These are phyloP conservation scores for Xylaria sp. DNA, from an alignment of 2,329 filamentous ascomycete species.

Conservation along the genomic window DNA sequence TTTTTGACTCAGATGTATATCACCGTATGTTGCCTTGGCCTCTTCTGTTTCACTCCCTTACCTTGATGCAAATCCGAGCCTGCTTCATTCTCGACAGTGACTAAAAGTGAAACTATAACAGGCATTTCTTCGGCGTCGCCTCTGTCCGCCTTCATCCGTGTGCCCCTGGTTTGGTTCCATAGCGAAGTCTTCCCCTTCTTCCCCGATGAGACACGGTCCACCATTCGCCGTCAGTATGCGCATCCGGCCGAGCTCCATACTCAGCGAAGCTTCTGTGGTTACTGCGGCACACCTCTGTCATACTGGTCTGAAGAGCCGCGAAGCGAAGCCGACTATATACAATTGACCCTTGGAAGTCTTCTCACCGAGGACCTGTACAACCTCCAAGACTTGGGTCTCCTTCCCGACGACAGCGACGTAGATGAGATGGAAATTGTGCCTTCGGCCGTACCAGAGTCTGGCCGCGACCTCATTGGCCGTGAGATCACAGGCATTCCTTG, in stretches of 20 bases:
- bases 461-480: constrained; percentile 54
- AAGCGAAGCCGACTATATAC: constrained; percentile 80
- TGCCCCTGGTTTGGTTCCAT: constrained; percentile 84
- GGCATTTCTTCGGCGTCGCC: constrained; percentile 77
- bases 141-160: constrained; percentile 82
- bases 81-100: constrained; percentile 15
- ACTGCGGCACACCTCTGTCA: constrained; percentile 86
- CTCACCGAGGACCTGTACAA: constrained; percentile 75
- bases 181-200: constrained; percentile 80
- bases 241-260: constrained; percentile 66
- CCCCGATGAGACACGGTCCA: constrained; percentile 77
- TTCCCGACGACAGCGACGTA: constrained; percentile 61
- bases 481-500: constrained; percentile 81
- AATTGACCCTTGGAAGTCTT: constrained; percentile 83
- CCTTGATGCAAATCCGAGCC: background rate
- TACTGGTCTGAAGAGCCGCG: constrained; percentile 82
- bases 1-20: constrained; percentile 76
- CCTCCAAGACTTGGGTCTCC: constrained; percentile 79
- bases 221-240: constrained; percentile 75
- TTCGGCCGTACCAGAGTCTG: constrained; percentile 49
- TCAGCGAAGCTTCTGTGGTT: constrained; percentile 87
- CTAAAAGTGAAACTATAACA: constrained; percentile 42
- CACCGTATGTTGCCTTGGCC: constrained; percentile 71
- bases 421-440: constrained; percentile 44
- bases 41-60: background rate